Evolutionary conservation across 2,329 filamentous ascomycete genomes (phyloP), one percentile per base, ranked within the genome.

Genomic region (Botrytis deweyae): DNA sequence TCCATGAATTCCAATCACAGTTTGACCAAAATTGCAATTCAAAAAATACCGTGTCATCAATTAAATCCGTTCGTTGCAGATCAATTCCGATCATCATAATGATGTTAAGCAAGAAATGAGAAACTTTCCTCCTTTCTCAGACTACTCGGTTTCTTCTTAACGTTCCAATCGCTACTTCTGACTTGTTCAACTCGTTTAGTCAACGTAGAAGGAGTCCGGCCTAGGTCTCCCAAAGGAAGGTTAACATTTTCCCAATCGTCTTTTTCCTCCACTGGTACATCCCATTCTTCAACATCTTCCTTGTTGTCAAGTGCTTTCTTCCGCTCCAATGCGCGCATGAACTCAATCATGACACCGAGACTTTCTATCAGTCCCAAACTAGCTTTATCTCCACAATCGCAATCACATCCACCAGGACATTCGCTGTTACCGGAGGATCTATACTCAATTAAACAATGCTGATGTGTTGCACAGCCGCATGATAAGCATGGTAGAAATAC

Each of bases 391-490:
- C 87, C 84, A 77, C 90, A 92, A 74, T 88, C 84, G 78, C 90
- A 92, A 79, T 91, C 90, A 78, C 91, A 90, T 1, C 89, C 89
- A 0, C 88, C 89, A 0, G 89, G 88, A 73, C 90, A 92, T 65
- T 86, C 81, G 1, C 82, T 86, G 80, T 89, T 88, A 36, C 80
- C 80, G 25, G 70, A 70, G 3, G 74, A 74, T 49, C 80, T 80
- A 70, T 81, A 81, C 52, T 77, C 76, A 9, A 74, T 64, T 4
- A 81, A 73, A 65, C 90, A 92, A 14, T 83, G 80, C 64, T 89
- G 86, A 80, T 92, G 90, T 70, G 85, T 86, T 12, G 87, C 87
- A 76, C 90, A 92, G 20, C 89, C 89, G 76, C 90, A 92, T 18
- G 86, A 85, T 4, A 92, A 84, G 75, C 90, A 92, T 0, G 89